A percentile compares a stretch with the other conserved stretches of the same genome.
phyloP scores from a whole-genome alignment of 2,329 filamentous ascomycete genomes.

The Paraconiothyrium sp. region DNA sequence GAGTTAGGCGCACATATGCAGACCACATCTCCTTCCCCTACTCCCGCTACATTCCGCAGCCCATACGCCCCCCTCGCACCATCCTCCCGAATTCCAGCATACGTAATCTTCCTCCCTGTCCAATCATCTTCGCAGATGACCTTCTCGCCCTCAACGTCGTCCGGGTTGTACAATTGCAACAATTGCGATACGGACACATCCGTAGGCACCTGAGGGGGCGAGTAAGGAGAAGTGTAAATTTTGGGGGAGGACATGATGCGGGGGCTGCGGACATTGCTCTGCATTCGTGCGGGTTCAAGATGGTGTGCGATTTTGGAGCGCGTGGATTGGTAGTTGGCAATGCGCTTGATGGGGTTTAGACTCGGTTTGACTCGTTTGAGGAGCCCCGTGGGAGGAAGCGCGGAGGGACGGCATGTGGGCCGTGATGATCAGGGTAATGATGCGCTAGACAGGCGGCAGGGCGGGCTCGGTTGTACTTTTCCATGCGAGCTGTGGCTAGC shows the following conservation, averaged over 20 bases:
- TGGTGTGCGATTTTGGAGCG: background rate
- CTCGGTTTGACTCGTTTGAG: background rate
- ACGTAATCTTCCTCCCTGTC: slow-evolving; percentile 28
- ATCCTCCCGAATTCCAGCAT: slow-evolving; percentile 18
- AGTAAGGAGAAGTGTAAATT: slow-evolving; percentile 29
- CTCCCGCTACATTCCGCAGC: slow-evolving; percentile 18
- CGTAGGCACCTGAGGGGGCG: slow-evolving; percentile 24
- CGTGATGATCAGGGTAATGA: background rate
- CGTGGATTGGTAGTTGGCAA: background rate
- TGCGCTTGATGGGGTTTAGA: background rate
- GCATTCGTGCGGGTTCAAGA: background rate
- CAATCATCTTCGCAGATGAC: slow-evolving; percentile 33
- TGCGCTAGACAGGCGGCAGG: background rate
- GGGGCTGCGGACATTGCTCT: background rate
- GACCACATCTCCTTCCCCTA: slow-evolving; percentile 28
- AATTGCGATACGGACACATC: slow-evolving; percentile 30
- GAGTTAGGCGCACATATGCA: slow-evolving; percentile 29
- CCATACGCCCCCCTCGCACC: slow-evolving; percentile 24
- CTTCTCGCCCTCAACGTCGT: slow-evolving; percentile 24
- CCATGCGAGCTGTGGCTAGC: slow-evolving; percentile 3
- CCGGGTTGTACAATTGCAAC: slow-evolving; percentile 28
- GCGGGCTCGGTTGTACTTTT: slow-evolving; percentile 1
- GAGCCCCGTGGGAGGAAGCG: background rate
- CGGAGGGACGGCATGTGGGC: background rate
- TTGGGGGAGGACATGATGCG: slow-evolving; percentile 15